phyloP scores from a whole-genome alignment of 2,329 filamentous ascomycete species.

The Trichoderma polysporum region DNA sequence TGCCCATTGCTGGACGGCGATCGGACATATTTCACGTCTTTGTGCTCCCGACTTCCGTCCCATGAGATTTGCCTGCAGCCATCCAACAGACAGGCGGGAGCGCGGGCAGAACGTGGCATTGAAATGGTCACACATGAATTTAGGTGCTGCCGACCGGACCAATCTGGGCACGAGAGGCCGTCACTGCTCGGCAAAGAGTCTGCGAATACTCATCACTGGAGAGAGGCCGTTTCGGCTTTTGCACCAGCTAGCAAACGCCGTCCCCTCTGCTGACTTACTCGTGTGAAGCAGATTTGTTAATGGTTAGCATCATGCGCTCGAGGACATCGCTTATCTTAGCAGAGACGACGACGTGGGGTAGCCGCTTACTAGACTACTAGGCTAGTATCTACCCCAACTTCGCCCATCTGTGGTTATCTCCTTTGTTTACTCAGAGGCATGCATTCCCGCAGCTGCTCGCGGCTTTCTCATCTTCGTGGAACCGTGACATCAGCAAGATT shows the following conservation, averaged over 20 bases:
- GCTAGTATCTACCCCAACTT: background rate
- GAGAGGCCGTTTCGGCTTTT: too few species aligned
- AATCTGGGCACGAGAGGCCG: background rate
- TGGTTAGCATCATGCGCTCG: background rate
- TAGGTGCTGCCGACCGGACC: background rate
- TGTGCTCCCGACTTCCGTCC: conserved; percentile 14
- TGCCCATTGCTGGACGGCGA: background rate
- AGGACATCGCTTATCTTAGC: conserved; percentile 8
- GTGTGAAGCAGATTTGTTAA: background rate
- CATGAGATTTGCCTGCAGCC: conserved; percentile 19
- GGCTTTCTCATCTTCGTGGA: conserved; percentile 16
- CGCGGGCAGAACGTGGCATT: conserved; percentile 19
- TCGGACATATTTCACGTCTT: conserved; percentile 12
- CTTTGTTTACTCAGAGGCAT: background rate
- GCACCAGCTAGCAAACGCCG: background rate
- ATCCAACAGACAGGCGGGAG: conserved; percentile 20
- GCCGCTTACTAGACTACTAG: background rate
- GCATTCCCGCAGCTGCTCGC: background rate
- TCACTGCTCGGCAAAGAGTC: background rate
- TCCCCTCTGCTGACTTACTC: background rate
- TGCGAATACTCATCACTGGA: background rate
- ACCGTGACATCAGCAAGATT: conserved; percentile 17
- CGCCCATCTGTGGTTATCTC: background rate
- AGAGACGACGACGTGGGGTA: conserved; percentile 6
- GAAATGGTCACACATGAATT: background rate